phyloP scores from a whole-genome alignment of 1,284 basidiomycete genomes.

The Testicularia cyperi region DNA sequence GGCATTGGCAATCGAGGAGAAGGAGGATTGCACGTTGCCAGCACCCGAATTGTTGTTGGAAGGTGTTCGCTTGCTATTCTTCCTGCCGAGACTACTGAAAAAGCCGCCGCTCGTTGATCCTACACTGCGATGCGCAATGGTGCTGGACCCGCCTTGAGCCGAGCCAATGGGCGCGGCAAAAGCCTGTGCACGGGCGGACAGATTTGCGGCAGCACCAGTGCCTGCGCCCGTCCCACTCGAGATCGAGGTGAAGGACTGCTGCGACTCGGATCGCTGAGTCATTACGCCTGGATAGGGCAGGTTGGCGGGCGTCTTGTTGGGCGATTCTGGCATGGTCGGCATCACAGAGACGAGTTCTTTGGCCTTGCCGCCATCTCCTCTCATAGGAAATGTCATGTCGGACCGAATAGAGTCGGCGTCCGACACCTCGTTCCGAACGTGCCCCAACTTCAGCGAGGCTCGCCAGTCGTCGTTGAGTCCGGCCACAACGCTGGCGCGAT shows the following conservation, averaged over 20 bases:
- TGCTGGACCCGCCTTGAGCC: no score
- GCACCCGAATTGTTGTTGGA: no score
- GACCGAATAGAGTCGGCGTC: conserved; percentile 49
- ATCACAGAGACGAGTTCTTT: conserved; percentile 43
- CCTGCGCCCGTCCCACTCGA: no score
- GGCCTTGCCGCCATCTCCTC: conserved; percentile 51
- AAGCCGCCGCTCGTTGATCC: conserved; percentile 7
- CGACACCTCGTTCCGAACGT: conserved; percentile 31
- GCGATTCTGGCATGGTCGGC: conserved; percentile 36
- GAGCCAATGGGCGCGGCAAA: background rate
- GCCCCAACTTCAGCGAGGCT: conserved; percentile 12
- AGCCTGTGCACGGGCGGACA: background rate
- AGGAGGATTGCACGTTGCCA: no score
- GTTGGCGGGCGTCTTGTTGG: conserved; percentile 16
- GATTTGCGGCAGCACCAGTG: no score
- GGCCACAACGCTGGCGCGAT: conserved; percentile 3
- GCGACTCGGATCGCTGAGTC: conserved; percentile 18
- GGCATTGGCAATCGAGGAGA: no score
- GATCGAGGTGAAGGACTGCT: conserved; percentile 12
- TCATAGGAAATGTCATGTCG: conserved; percentile 53
- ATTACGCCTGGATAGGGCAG: conserved; percentile 44
- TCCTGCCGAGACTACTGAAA: conserved; percentile 34
- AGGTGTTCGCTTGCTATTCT: conserved; percentile 21
- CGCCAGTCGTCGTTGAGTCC: conserved; percentile 9
- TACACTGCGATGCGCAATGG: background rate